Base-by-base conservation (phyloP, 73 alveolate genomes). In the Durusdinium trenchii region DNA sequence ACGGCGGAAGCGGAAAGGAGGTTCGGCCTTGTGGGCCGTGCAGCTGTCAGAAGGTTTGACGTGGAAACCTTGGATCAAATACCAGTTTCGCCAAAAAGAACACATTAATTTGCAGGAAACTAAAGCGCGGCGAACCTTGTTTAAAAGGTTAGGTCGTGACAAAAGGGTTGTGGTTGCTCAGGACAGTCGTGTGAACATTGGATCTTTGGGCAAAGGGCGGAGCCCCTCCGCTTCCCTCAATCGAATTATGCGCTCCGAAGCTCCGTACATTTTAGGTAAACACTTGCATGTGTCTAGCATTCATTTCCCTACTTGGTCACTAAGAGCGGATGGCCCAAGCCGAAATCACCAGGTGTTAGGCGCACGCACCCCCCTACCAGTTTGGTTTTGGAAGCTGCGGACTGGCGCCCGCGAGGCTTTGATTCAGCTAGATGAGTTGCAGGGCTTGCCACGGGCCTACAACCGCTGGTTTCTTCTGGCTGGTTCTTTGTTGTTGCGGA, bases 401-500 rank as follows among this genome's bases (percentile, higher is more conserved):
- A 18, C 42, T 64, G 79, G 79, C n/a, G 40, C 9, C n/a, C 79
- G 38, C 30, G 32, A 36, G n/a, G 79, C 45, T 0, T 36, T 42
- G 38, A 9, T 26, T 1, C 16, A 12, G 9, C 38, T 64, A 42
- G 79, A 64, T 64, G 79, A 12, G 40, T 30, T 64, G 79, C 79
- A 64, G 79, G 79, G 79, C 16, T 30, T 64, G 79, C 79, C 79
- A 9, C 79, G 79, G 79, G 79, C 79, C 16, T 30, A 20, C 79
- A 64, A 64, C 79, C 32, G 79, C 12, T 64, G 79, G 79, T 10
- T 64, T 36, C 40, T 64, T 64, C n/a, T 64, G 26, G 79, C 38
- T 12, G 69, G 69, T 12, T 16, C 30, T 64, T 42, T 64, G 32
- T 4, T 64, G 79, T 26, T 18, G 30, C 16, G 79, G 14, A 32